phyloP scores from a whole-genome alignment of 139 green algal genomes.

The Chara braunii region DNA sequence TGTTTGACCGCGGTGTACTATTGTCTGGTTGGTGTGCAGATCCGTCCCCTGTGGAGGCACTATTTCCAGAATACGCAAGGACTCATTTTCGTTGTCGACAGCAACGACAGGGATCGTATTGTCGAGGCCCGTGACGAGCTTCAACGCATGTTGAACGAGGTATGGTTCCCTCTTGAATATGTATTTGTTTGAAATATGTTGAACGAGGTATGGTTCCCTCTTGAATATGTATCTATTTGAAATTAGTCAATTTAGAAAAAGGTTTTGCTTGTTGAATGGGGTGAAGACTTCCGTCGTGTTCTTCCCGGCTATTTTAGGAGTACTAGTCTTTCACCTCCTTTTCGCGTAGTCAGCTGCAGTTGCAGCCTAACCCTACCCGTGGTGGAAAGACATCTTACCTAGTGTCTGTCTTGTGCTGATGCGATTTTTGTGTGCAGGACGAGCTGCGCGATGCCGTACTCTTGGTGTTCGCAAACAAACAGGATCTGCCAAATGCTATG shows the following conservation, averaged over 20 bases:
- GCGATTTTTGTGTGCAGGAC: conserved; percentile 30
- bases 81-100: conserved; percentile 98
- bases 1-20: too few species aligned
- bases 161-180: too few species aligned
- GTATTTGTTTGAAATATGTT: conserved; percentile 85
- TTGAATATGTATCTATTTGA: conserved; percentile 59
- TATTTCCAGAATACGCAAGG: conserved; percentile 99
- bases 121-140: conserved; percentile 94
- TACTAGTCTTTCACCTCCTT: too few species aligned
- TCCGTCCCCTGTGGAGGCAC: conserved; percentile 83
- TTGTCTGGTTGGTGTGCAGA: too few species aligned
- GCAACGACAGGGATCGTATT: conserved; percentile 89
- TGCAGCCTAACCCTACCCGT: too few species aligned
- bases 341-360: too few species aligned
- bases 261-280: neutral
- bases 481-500: conserved; percentile 99
- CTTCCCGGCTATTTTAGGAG: too few species aligned
- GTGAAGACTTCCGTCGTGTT: conserved; percentile 13
- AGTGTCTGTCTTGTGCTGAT: neutral
- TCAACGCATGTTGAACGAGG: conserved; percentile 98
- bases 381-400: too few species aligned
- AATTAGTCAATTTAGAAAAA: conserved; percentile 93
- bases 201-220: conserved; percentile 83
- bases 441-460: conserved; percentile 87
- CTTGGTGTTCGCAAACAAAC: conserved; percentile 99